Evolutionary conservation across 331 rosid species (phyloP).

Genomic region (Cydonia oblonga): DNA sequence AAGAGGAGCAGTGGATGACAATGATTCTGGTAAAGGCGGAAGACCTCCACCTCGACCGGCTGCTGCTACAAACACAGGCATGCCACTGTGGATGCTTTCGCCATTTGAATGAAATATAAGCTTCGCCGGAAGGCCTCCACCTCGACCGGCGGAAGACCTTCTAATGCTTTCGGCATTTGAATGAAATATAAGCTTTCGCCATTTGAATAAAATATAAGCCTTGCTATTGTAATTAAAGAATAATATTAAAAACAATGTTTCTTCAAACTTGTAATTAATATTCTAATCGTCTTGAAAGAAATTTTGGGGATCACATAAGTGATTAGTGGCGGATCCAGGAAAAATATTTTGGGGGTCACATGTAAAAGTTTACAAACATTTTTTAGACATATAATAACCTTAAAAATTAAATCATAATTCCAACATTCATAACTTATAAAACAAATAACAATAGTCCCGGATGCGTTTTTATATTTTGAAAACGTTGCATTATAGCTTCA

Average conservation of each 20-base stretch:
- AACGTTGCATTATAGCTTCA: too few relatives aligned
- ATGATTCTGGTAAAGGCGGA: background rate
- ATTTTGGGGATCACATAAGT: background rate
- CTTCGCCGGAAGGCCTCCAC: too few relatives aligned
- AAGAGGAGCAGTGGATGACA: constrained; percentile 24
- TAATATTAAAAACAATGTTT: background rate
- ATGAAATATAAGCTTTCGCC: background rate
- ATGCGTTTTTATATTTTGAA: too few relatives aligned
- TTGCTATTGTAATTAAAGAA: background rate
- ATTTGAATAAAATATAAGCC: background rate
- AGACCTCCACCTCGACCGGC: constrained; percentile 14
- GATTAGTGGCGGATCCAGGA: too few relatives aligned
- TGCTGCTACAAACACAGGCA: background rate
- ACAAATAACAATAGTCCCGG: too few relatives aligned
- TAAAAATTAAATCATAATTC: too few relatives aligned
- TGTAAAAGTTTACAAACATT: too few relatives aligned
- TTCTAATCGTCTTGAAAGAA: background rate
- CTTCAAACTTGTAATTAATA: background rate
- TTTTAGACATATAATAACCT: too few relatives aligned
- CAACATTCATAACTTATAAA: too few relatives aligned
- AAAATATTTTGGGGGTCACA: too few relatives aligned
- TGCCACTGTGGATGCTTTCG: constrained; percentile 67
- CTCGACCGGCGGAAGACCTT: too few relatives aligned
- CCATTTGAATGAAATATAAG: too few relatives aligned
- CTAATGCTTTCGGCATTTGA: constrained; percentile 12